Evolutionary conservation across 768 basidiomycete genomes (phyloP).

Genomic region (Phaffia australis): DNA sequence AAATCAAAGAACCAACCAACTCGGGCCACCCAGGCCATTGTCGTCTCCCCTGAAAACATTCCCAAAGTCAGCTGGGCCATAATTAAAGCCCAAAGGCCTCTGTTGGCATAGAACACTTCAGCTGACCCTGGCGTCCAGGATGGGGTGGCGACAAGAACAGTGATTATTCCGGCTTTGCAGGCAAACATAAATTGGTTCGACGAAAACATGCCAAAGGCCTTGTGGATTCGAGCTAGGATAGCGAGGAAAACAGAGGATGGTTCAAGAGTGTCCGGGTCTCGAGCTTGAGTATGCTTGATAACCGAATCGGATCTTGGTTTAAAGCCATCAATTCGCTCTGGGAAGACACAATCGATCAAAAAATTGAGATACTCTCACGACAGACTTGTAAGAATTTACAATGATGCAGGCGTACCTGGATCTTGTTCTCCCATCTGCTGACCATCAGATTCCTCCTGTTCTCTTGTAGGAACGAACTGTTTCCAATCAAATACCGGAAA

Average conservation of each 20-base stretch:
- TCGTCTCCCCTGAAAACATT: constrained; percentile 65
- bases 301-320: constrained; percentile 15
- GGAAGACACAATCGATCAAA: neutral
- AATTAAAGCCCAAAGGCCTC: constrained; percentile 52
- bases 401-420: constrained; percentile 3
- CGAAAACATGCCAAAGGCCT: neutral
- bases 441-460: constrained; percentile 17
- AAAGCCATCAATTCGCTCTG: constrained; percentile 15
- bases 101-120: constrained; percentile 43
- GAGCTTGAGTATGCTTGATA: constrained; percentile 2
- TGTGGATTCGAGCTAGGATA: neutral
- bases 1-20: constrained; percentile 50
- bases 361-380: too few relatives aligned
- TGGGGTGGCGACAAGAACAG: constrained; percentile 33
- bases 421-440: constrained; percentile 3
- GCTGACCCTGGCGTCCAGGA: constrained; percentile 26
- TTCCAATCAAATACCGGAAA: constrained; percentile 11
- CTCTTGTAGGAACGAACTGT: neutral
- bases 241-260: constrained; percentile 5
- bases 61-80: constrained; percentile 65
- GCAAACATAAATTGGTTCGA: constrained; percentile 46
- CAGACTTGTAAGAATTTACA: too few relatives aligned
- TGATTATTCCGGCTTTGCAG: constrained; percentile 57
- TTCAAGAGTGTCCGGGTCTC: constrained; percentile 19
- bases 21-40: constrained; percentile 53